Base-by-base conservation (phyloP, 192 early-diverging fungal species). In the Ambispora gerdemannii region DNA sequence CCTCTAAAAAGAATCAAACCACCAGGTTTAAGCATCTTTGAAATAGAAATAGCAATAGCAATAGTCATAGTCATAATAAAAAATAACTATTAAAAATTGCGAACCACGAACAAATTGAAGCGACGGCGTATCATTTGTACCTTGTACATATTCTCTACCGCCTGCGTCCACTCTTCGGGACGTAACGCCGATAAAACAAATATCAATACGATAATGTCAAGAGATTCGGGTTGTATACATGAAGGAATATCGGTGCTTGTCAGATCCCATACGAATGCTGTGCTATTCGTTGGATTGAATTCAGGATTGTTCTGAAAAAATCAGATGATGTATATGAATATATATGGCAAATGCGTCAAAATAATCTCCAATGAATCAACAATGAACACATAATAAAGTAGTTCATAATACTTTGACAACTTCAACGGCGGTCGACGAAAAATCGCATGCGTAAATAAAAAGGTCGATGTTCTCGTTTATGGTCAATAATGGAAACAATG, bases 201-300 rank as follows among this genome's bases (percentile, higher is more conserved):
- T 61, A 99, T 95, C 71, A 95, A 87, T 0, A 93, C 92, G 38
- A 93, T 83, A 52, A 98, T 87, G 58, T 90, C 91, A 33, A 98
- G 86, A 11, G 83, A 77, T 28, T 79, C 81, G 20, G 84, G 80
- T 66, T 51, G 15, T 22, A 66, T 66, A 50, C 30, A 32, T 60
- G 76, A 71, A 20, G 90, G 89, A 28, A 94, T 87, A 19, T 81
- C 76, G 51, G 84, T 78, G 34, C 87, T 86, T 3, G 93, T 91
- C 53, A 99, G 83, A 77, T 99, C 94, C 83, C 91, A 99, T 0
- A 99, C 95, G 84, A 99, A 97, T 0, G 93, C 96, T 43, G 84
- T 84, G 67, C 90, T 91, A 33, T 88, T 77, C 3, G 63, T 75
- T 32, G 87, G 75, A 58, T 92, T 81, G 74, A 96, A 99, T 50